Evolutionary conservation across 352 stramenopile genomes (phyloP).

Genomic region (Phytophthora multivora): DNA sequence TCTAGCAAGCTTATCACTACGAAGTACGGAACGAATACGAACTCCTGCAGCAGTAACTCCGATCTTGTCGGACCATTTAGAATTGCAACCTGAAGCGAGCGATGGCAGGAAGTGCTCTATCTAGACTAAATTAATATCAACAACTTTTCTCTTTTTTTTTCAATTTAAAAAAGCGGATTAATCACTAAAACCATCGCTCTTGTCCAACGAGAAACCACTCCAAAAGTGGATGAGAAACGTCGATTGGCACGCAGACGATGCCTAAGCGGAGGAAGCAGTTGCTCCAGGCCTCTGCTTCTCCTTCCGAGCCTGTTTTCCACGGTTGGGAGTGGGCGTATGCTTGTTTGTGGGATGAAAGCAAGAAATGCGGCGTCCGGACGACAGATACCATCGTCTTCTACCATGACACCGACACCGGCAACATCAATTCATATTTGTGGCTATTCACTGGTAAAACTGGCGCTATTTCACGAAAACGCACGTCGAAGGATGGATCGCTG

Average conservation of each 20-base stretch:
- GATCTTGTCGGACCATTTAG: constrained; percentile 28
- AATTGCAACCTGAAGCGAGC: constrained; percentile 30
- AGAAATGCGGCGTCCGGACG: constrained; percentile 42
- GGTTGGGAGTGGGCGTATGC: constrained; percentile 50
- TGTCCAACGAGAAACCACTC: constrained; percentile 17
- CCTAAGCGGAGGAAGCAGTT: constrained; percentile 30
- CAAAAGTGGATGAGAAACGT: constrained; percentile 25
- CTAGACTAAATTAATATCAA: constrained; percentile 1
- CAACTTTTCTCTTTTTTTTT: too few species aligned
- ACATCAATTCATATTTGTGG: constrained; percentile 35
- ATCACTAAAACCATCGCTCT: background rate
- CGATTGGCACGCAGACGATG: constrained; percentile 20
- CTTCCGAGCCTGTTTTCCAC: background rate
- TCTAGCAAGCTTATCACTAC: constrained; percentile 3
- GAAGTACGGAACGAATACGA: constrained; percentile 17
- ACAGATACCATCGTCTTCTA: constrained; percentile 47
- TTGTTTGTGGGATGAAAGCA: constrained; percentile 31
- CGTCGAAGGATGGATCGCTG: constrained; percentile 20
- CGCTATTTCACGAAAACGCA: constrained; percentile 48
- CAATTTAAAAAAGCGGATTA: background rate
- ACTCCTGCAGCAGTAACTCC: constrained; percentile 20
- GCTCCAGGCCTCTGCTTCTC: background rate
- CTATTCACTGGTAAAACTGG: constrained; percentile 62
- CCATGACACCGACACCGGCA: constrained; percentile 5
- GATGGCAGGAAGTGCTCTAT: constrained; percentile 28